phyloP scores from a whole-genome alignment of 2,329 filamentous ascomycete species.

The Fusarium verticillioides region DNA sequence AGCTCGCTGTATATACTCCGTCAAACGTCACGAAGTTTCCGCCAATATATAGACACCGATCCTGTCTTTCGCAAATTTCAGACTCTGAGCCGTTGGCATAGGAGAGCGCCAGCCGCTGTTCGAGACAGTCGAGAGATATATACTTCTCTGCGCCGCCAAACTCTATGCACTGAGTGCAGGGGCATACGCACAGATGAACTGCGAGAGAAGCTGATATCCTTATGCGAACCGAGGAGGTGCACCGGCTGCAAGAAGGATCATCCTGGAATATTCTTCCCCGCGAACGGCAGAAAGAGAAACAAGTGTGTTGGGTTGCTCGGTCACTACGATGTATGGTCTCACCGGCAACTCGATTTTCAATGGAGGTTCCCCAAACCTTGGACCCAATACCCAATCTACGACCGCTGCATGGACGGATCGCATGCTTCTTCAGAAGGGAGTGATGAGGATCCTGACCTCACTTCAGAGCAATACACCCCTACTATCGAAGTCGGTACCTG shows the following conservation, averaged over 20 bases:
- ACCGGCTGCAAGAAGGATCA: neutral
- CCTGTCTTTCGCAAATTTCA: neutral
- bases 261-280: neutral
- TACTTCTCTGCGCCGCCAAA: neutral
- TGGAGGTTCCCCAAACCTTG: neutral
- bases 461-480: neutral
- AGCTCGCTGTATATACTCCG: neutral
- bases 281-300: neutral
- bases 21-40: neutral
- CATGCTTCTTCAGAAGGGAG: neutral
- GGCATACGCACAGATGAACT: neutral
- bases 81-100: neutral
- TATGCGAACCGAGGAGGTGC: neutral
- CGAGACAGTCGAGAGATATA: neutral
- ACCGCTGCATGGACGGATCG: neutral
- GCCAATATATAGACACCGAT: neutral
- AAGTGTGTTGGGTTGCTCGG: neutral
- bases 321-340: neutral
- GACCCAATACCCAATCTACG: fast-evolving
- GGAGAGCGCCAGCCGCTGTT: neutral
- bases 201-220: neutral
- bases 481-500: neutral
- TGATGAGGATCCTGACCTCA: neutral
- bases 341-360: neutral
- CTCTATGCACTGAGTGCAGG: neutral